A percentile compares a stretch with the other conserved stretches of the same genome.
Evolutionary conservation across 2,329 filamentous ascomycete genomes (phyloP).

Genomic region (Ploettnerulaceae sp.): DNA sequence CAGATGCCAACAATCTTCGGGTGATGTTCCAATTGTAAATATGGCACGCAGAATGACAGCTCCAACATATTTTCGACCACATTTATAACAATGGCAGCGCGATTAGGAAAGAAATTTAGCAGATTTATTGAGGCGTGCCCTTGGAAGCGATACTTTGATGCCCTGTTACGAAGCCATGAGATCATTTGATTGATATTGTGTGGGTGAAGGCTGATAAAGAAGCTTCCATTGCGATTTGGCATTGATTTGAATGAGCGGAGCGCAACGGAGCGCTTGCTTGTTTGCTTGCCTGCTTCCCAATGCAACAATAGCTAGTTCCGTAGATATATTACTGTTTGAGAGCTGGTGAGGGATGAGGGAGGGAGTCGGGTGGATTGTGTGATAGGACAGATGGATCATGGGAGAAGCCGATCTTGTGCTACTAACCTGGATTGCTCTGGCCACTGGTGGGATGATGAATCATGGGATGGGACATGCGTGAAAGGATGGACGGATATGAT

Average conservation of each 20-base stretch:
- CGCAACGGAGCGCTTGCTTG: constrained; percentile 1
- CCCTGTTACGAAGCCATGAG: constrained; percentile 15
- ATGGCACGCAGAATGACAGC: constrained; percentile 14
- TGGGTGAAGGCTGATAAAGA: constrained; percentile 2
- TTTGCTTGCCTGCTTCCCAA: background rate
- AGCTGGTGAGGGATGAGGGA: background rate
- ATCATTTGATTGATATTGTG: constrained; percentile 6
- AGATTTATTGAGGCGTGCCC: background rate
- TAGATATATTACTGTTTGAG: constrained; percentile 9
- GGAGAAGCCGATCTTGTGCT: background rate
- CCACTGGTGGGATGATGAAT: background rate
- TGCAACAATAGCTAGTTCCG: background rate
- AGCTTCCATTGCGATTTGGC: constrained; percentile 10
- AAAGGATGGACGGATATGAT: background rate
- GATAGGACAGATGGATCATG: background rate
- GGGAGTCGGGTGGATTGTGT: background rate
- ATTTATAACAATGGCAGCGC: constrained; percentile 7
- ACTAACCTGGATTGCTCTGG: background rate
- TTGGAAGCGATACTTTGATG: background rate
- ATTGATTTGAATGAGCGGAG: constrained; percentile 3
- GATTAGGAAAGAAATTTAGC: constrained; percentile 8
- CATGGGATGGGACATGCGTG: background rate
- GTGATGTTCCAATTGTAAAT: constrained; percentile 34
- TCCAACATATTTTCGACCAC: background rate
- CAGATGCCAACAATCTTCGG: constrained; percentile 26